phyloP scores from a whole-genome alignment of 148 eudicot genomes.

The Rhododendron mucronatum region DNA sequence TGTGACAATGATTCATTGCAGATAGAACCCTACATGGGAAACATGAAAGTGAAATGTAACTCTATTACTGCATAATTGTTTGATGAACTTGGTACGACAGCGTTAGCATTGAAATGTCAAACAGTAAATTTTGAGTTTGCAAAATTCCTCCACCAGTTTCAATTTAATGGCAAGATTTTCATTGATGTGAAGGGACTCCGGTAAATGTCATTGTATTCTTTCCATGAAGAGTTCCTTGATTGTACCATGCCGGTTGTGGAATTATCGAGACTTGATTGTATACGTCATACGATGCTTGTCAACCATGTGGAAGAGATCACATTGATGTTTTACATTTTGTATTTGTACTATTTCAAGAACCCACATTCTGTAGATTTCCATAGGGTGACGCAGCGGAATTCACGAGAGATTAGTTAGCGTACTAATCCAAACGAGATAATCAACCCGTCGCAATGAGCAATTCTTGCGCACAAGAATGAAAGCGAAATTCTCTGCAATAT shows the following conservation, averaged over 20 bases:
- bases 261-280: neutral
- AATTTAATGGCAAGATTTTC: neutral
- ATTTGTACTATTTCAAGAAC: neutral
- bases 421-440: too few species aligned
- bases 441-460: too few species aligned
- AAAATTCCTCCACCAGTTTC: neutral
- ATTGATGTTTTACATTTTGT: neutral
- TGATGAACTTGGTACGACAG: neutral
- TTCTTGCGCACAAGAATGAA: too few species aligned
- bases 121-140: neutral
- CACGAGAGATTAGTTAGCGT: too few species aligned
- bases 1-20: neutral
- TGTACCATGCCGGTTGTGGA: neutral
- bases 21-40: neutral
- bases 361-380: neutral
- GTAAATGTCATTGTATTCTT: neutral
- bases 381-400: too few species aligned
- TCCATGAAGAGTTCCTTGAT: neutral
- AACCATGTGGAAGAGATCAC: neutral
- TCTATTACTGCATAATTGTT: neutral
- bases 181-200: neutral
- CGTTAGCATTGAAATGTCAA: neutral
- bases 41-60: neutral
- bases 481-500: too few species aligned
- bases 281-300: neutral